Base-by-base conservation (phyloP, 2,329 filamentous ascomycete species). In the Rhytidhysteron rufulum region DNA sequence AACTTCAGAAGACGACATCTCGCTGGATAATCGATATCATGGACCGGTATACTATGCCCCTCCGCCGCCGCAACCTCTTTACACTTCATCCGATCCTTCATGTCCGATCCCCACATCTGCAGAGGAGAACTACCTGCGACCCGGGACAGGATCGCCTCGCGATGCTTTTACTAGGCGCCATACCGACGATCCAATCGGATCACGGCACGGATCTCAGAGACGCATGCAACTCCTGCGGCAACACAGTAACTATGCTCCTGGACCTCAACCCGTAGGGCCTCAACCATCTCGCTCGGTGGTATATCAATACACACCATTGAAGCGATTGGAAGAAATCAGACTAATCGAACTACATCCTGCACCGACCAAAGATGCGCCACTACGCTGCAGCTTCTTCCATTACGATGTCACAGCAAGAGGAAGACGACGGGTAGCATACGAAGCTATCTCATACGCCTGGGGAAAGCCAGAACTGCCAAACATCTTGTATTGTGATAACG, bases 301-400 rank as follows among this genome's bases (percentile, higher is more conserved):
- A 4, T 35, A 35, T 22, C 33, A 17, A 9, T 35, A 35, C 33
- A 21, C 33, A 3, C 3, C 10, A 8, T 20, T 35, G 3, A 15
- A 35, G 24, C n/a, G 33, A 11, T 17, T 5, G 4, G 17, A 35
- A 8, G 13, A 15, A 3, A 35, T 35, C 16, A 20, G 33, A 11
- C 19, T 35, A 11, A 35, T 35, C 17, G 33, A 35, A 35, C 11
- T 35, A 11, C 33, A 35, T n/a, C 33, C 33, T 21, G 33, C 33
- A 4, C 20, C 4, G 33, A 5, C n/a, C n/a, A 15, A 21, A 35
- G 6, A 8, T 22, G 17, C 10, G 4, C 17, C 13, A 21, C 33
- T 35, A 8, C 19, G 19, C n/a, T 35, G 33, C 18, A 35, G 33
- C n/a, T 35, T 35, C 33, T 35, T 21, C 18, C 33, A 35, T n/a